Evolutionary conservation across 2,329 filamentous ascomycete genomes (phyloP).

Genomic region (Phialophora macrospora): DNA sequence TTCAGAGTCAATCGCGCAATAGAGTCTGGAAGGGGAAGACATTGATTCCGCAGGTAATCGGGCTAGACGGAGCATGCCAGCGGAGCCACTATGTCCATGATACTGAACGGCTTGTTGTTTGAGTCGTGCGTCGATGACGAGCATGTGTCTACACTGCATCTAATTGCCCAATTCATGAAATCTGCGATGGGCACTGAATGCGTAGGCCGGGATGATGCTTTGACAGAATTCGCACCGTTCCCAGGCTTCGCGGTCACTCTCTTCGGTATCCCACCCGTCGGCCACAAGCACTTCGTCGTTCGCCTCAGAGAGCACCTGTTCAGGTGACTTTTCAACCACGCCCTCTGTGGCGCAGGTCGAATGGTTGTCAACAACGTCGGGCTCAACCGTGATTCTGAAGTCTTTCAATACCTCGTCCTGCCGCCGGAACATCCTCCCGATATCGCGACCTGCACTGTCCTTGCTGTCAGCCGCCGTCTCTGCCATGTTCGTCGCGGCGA

Average conservation of each 20-base stretch:
- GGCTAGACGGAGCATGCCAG: too few species aligned
- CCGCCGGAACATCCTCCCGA: conserved; percentile 77
- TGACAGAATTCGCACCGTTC: conserved; percentile 35
- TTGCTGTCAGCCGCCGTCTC: conserved; percentile 58
- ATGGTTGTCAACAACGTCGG: conserved; percentile 10
- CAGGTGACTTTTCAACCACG: neutral
- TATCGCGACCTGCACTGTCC: conserved; percentile 71
- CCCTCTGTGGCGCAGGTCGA: neutral
- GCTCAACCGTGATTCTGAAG: conserved; percentile 57
- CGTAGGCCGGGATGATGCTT: conserved; percentile 34
- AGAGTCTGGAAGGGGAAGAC: too few species aligned
- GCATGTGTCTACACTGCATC: neutral
- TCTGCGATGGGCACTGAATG: conserved; percentile 33
- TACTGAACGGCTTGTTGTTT: too few species aligned
- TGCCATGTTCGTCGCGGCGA: conserved; percentile 86
- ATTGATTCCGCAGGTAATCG: too few species aligned
- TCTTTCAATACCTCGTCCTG: conserved; percentile 73
- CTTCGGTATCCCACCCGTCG: conserved; percentile 35
- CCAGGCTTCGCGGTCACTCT: conserved; percentile 24
- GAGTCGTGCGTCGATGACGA: too few species aligned
- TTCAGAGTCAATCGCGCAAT: too few species aligned
- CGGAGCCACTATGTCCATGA: too few species aligned
- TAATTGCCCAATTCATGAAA: conserved; percentile 34
- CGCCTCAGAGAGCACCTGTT: neutral
- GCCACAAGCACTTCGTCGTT: neutral